Evolutionary conservation across 768 basidiomycete species (phyloP).

Genomic region (Clavulina sp.): DNA sequence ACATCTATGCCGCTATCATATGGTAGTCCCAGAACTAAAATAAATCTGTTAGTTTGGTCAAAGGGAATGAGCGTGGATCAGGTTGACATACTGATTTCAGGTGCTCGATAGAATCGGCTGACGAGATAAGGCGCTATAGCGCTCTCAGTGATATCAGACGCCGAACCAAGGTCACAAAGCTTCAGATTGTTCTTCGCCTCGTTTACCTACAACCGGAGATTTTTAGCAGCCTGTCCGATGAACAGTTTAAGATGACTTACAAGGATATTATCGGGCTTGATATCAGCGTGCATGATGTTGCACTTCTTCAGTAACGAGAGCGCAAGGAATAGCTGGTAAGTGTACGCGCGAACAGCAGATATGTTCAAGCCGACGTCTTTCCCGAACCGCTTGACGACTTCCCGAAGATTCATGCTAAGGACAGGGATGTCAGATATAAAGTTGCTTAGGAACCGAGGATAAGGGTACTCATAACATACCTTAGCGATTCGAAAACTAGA

Average conservation of each 20-base stretch:
- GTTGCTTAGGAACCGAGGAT: not conserved
- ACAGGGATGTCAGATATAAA: not conserved
- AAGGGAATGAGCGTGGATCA: slow-evolving; percentile 3
- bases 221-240: not conserved
- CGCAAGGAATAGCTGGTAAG: slow-evolving; percentile 87
- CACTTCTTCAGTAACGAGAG: slow-evolving; percentile 71
- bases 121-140: slow-evolving; percentile 98
- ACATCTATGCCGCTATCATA: slow-evolving; percentile 89
- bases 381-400: slow-evolving; percentile 94
- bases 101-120: slow-evolving; percentile 92
- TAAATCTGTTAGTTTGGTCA: slow-evolving; percentile 9
- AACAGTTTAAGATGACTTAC: slow-evolving; percentile 28
- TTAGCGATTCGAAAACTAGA: slow-evolving; percentile 85
- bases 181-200: slow-evolving; percentile 88
- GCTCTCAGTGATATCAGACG: slow-evolving; percentile 84
- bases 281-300: slow-evolving; percentile 94
- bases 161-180: slow-evolving; percentile 93
- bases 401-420: slow-evolving; percentile 87
- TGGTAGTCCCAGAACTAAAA: slow-evolving; percentile 75
- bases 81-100: slow-evolving; percentile 74
- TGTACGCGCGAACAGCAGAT: slow-evolving; percentile 94
- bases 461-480: slow-evolving; percentile 29
- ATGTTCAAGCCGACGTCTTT: slow-evolving; percentile 96
- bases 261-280: slow-evolving; percentile 96
- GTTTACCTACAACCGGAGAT: slow-evolving; percentile 59